phyloP scores from a whole-genome alignment of 2,329 filamentous ascomycete species.

The Phoma sp. region DNA sequence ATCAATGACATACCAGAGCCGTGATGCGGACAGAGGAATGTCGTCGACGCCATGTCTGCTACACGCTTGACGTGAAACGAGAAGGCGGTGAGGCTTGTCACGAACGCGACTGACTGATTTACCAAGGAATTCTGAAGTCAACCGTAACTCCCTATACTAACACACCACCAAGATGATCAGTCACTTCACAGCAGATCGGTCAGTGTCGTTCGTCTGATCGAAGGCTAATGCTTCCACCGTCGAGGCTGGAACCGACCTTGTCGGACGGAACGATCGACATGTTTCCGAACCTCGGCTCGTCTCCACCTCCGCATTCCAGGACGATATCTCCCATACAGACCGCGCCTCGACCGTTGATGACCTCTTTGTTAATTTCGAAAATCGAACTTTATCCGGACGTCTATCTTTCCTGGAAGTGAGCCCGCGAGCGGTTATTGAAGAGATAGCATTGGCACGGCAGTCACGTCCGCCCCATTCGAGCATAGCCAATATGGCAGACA shows the following conservation, averaged over 20 bases:
- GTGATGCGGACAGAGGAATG: neutral
- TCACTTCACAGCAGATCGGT: too few species aligned
- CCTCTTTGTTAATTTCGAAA: too few species aligned
- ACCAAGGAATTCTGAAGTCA: too few species aligned
- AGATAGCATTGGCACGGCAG: neutral
- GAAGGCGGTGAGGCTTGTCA: constrained; percentile 15
- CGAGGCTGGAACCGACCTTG: neutral
- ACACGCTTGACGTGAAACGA: constrained; percentile 4
- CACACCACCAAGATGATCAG: too few species aligned
- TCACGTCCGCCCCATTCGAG: neutral
- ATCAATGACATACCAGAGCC: too few species aligned
- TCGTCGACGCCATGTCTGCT: neutral
- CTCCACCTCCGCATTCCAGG: constrained; percentile 6
- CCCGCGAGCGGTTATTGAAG: neutral
- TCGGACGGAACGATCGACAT: neutral
- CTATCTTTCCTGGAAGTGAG: too few species aligned
- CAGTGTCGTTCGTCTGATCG: too few species aligned
- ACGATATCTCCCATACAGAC: neutral
- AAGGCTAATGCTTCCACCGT: too few species aligned
- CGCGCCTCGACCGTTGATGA: too few species aligned
- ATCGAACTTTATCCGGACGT: too few species aligned
- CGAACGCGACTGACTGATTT: neutral
- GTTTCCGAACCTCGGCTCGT: constrained; percentile 1
- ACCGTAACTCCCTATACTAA: too few species aligned
- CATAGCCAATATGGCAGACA: constrained; percentile 14